Evolutionary conservation across 129 eudicot genomes (phyloP), one percentile per base, ranked within the genome.

Genomic region (Cynara cardunculus): DNA sequence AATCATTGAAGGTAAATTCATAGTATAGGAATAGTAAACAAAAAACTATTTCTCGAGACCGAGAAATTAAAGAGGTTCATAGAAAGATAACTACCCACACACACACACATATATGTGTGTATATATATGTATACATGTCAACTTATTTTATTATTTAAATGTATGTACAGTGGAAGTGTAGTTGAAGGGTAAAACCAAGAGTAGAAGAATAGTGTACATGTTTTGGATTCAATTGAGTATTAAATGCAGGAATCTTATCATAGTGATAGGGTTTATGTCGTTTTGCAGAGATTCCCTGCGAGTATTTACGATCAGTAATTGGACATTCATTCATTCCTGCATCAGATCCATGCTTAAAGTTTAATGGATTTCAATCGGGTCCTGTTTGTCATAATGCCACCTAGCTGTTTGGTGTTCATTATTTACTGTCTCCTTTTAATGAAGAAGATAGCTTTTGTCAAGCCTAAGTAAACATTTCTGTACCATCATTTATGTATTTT

Each of bases 241-340:
- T 18, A 56, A 56, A 56, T 56, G 65, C 65, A 24, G 65, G 65
- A 56, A 56, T 56, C 65, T 56, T 56, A 56, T 56, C 22, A 53
- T 16, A 53, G 62, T 53, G 62, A 53, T 53, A 16, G 69, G 5
- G 27, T 64, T 64, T 9, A 22, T 65, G 70, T 65, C 30, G 28
- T 65, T 65, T 25, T 65, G 70, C 70, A 65, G 18, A 8, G 70
- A 65, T 65, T 65, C 70, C 70, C 70, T 65, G 70, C 70, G 30
- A 25, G 70, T 65, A 22, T 65, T 65, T 65, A 65, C 27, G n/a
- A 65, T 25, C 70, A 65, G 70, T 65, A 24, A 65, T 65, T 65
- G 70, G 70, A 65, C 70, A 65, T 65, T 56, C 19, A 56, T 18
- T 65, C 70, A 65, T 65, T 65, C 70, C 70, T 65, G 16, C 31